Conservation (phyloP, 352 stramenopile genomes). For the Globisporangium uncinulatum region DNA sequence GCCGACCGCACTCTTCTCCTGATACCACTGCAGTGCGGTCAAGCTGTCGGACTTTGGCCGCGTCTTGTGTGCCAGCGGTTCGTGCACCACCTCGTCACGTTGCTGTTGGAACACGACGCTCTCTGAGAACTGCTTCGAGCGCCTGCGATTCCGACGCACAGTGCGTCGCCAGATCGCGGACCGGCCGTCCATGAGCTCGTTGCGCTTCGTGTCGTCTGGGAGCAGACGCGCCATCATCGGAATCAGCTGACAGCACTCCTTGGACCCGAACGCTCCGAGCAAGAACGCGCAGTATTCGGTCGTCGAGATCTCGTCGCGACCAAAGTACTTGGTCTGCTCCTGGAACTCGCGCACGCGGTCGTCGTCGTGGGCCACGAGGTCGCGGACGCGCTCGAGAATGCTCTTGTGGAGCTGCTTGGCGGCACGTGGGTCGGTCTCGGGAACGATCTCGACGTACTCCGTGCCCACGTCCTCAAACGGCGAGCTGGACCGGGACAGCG, state of each 20-base stretch:
- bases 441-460: conserved; percentile 44
- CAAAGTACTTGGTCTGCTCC: conserved; percentile 76
- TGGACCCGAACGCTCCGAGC: conserved; percentile 53
- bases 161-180: conserved; percentile 55
- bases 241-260: conserved; percentile 69
- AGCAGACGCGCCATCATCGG: conserved; percentile 67
- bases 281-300: conserved; percentile 80
- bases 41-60: conserved; percentile 51
- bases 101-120: conserved; percentile 63
- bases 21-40: conserved; percentile 12
- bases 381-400: conserved; percentile 56
- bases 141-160: conserved; percentile 53
- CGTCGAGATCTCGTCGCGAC: conserved; percentile 50
- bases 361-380: conserved; percentile 55
- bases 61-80: conserved; percentile 19
- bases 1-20: conserved; percentile 3
- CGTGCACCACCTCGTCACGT: conserved; percentile 34
- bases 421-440: conserved; percentile 46
- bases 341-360: conserved; percentile 77
- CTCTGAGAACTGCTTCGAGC: conserved; percentile 78
- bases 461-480: conserved; percentile 46
- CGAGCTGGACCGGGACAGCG: conserved; percentile 8
- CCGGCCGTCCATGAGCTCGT: conserved; percentile 54
- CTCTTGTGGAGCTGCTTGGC: conserved; percentile 72
- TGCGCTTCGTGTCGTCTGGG: conserved; percentile 55